A percentile compares a stretch with the other conserved stretches of the same genome.
phyloP scores from a whole-genome alignment of 768 basidiomycete genomes.

The Trametes maxima region DNA sequence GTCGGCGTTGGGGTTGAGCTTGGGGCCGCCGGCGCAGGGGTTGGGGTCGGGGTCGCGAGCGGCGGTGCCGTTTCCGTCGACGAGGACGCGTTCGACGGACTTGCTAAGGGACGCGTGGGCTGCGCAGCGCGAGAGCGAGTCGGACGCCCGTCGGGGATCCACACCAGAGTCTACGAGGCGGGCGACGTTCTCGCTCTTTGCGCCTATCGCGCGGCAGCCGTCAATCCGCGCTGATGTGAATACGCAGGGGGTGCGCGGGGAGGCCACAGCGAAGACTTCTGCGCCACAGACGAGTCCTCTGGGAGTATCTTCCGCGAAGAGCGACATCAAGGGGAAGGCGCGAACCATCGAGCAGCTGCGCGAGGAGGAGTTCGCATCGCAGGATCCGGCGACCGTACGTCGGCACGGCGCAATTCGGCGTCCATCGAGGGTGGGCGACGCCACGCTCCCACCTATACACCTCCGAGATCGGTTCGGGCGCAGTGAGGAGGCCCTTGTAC shows the following conservation, averaged over 20 bases:
- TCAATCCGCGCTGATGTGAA: neutral
- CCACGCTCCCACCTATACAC: neutral
- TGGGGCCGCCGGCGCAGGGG: neutral
- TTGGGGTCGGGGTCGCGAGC: neutral
- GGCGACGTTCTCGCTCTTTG: conserved; percentile 9
- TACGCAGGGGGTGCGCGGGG: neutral
- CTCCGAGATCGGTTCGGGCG: conserved; percentile 4
- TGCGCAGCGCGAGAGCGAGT: neutral
- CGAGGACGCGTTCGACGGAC: neutral
- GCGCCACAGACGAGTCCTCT: neutral
- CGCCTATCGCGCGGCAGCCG: neutral
- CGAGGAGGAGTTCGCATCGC: neutral
- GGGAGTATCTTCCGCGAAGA: neutral
- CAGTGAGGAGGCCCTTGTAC: neutral
- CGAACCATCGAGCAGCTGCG: neutral
- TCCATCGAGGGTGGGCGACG: conserved; percentile 8
- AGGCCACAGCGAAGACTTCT: neutral
- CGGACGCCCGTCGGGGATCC: neutral
- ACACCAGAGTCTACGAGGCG: neutral
- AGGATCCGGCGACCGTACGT: conserved; percentile 5
- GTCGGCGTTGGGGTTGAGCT: neutral
- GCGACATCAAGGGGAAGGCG: neutral
- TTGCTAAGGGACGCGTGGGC: neutral
- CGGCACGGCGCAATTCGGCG: conserved; percentile 14
- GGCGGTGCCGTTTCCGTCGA: too few relatives aligned